phyloP scores from a whole-genome alignment of 1,284 basidiomycete species.

The Ustilago lituana region DNA sequence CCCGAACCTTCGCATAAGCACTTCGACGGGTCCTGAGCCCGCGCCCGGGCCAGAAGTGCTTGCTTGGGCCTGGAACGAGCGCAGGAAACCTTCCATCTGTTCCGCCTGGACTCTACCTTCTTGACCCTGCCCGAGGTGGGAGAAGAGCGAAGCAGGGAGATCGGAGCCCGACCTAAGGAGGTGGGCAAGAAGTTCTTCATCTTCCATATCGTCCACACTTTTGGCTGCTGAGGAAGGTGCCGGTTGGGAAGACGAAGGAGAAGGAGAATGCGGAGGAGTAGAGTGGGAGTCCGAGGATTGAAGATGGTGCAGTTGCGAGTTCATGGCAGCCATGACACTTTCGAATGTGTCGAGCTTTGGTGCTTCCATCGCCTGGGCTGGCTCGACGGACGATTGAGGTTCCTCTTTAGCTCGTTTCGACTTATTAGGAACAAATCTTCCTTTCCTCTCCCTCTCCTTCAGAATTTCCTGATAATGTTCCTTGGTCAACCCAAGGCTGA shows the following conservation, averaged over 20 bases:
- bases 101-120: background rate
- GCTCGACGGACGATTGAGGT: background rate
- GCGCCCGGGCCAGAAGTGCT: slow-evolving; percentile 8
- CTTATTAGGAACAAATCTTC: slow-evolving; percentile 33
- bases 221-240: background rate
- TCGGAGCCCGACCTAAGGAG: slow-evolving; percentile 23
- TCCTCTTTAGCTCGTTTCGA: background rate
- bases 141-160: slow-evolving; percentile 15
- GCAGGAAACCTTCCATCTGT: slow-evolving; percentile 29
- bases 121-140: background rate
- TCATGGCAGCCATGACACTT: slow-evolving; percentile 42
- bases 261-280: background rate
- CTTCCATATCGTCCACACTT: background rate
- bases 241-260: background rate
- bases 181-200: slow-evolving; percentile 30
- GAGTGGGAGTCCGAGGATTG: background rate
- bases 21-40: slow-evolving; percentile 25
- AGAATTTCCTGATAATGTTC: slow-evolving; percentile 53
- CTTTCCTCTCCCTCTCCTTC: slow-evolving; percentile 29
- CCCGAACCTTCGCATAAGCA: slow-evolving; percentile 40
- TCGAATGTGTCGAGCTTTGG: slow-evolving; percentile 33
- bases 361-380: background rate
- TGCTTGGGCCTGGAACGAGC: slow-evolving; percentile 33
- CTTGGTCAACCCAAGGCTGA: slow-evolving; percentile 40
- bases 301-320: slow-evolving; percentile 12